phyloP scores from a whole-genome alignment of 1,284 basidiomycete species.

The Ceratobasidium sp. region DNA sequence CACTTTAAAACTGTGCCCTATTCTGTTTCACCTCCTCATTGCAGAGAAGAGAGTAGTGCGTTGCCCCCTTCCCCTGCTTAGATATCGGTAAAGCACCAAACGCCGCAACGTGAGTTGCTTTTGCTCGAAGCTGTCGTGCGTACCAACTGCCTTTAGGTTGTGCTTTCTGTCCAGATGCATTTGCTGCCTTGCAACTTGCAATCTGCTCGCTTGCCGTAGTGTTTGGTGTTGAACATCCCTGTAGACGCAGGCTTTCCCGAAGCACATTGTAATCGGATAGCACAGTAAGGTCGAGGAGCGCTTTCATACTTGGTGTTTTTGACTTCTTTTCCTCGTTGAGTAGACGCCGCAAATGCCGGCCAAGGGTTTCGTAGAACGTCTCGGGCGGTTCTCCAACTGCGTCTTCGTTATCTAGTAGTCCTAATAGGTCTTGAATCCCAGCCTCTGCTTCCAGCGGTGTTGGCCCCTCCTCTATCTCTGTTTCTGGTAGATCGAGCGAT shows the following conservation, averaged over 20 bases:
- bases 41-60: not conserved
- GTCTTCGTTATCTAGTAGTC: not conserved
- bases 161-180: not conserved
- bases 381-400: not conserved
- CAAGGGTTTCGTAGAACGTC: not conserved
- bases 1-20: too few relatives aligned
- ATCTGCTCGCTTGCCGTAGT: slow-evolving; percentile 1
- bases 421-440: not conserved
- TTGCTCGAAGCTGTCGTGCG: slow-evolving; percentile 1
- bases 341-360: not conserved
- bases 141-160: not conserved
- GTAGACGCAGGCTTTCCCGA: not conserved
- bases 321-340: slow-evolving; percentile 13
- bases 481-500: not conserved
- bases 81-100: slow-evolving; percentile 4
- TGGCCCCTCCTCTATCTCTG: not conserved
- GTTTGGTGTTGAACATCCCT: not conserved
- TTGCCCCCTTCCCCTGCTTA: not conserved
- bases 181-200: not conserved
- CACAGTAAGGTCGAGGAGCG: not conserved
- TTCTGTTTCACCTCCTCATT: not conserved
- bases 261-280: slow-evolving; percentile 8
- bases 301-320: not conserved
- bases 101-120: not conserved
- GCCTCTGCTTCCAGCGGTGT: not conserved